Base-by-base conservation (phyloP, 768 basidiomycete species). In the Suillus subalutaceus region DNA sequence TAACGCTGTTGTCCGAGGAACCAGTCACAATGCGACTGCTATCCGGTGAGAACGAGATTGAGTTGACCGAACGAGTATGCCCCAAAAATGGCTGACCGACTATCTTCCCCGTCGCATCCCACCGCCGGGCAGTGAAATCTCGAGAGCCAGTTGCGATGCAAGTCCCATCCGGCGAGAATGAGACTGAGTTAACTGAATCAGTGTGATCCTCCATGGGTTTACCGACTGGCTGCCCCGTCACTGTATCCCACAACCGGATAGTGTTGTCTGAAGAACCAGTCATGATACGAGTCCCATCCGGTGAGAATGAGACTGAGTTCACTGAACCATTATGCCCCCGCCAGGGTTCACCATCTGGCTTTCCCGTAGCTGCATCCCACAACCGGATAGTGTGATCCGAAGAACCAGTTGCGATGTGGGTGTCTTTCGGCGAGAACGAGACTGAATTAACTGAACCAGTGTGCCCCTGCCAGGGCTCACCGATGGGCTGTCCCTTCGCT, bases 181-280 rank as follows among this genome's bases (percentile, higher is more conserved):
- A 61, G 16, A 68, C 52, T 2, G 68, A 69, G 0, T 23, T 30
- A 23, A 69, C 63, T 10, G 20, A 26, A 43, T 40, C 57, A 16
- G 48, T 61, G 59, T 69, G 67, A 6, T 40, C 68, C 44, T 55
- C 3, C 13, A 65, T 13, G 23, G 62, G 37, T 26, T 43, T 41
- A 32, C n/a, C 48, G 5, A 56, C 10, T 53, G 41, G 37, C 16
- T 55, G 44, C 9, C 65, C 56, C 5, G 55, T 73, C 23, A 38
- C 60, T 16, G 57, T 61, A 67, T 73, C 63, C 75, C 75, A 75
- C 15, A 70, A 12, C 1, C 58, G 23, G 26, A 75, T 48, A 13
- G 67, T 70, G 1, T 52, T 64, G 62, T 74, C 72, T 2, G 26
- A 10, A 16, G 73, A 73, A 12, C 71, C 70, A 15, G 72, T 69